A percentile compares a stretch with the other conserved stretches of the same genome.
Conservation (phyloP, 2,329 filamentous ascomycete species). For the Dothideomycetidae sp. region DNA sequence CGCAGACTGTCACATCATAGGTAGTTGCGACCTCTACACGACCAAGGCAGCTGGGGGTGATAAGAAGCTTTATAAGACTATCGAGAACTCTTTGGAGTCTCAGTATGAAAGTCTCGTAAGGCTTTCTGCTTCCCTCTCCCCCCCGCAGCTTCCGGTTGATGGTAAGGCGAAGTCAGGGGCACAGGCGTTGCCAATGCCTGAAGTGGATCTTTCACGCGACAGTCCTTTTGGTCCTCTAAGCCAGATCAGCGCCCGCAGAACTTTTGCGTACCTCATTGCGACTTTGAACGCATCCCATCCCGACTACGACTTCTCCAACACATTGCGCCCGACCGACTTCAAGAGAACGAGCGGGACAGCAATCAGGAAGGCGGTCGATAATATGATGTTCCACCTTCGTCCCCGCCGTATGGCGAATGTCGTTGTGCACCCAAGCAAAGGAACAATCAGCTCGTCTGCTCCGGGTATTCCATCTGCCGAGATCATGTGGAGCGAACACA, state of each 20-base stretch:
- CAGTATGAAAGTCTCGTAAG: constrained; percentile 81
- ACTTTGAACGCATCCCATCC: constrained; percentile 91
- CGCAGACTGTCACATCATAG: constrained; percentile 78
- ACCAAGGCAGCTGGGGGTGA: constrained; percentile 91
- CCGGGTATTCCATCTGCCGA: constrained; percentile 11
- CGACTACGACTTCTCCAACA: constrained; percentile 94
- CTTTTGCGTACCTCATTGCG: constrained; percentile 90
- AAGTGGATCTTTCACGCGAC: constrained; percentile 59
- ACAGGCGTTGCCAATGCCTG: constrained; percentile 20
- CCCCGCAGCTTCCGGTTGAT: constrained; percentile 43
- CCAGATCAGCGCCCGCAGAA: constrained; percentile 75
- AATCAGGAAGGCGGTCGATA: constrained; percentile 80
- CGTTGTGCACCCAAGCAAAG: constrained; percentile 12
- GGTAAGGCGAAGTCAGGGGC: constrained; percentile 23
- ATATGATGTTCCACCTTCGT: constrained; percentile 71
- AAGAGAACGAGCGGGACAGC: constrained; percentile 66
- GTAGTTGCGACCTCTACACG: constrained; percentile 91
- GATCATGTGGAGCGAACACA: constrained; percentile 64
- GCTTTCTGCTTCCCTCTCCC: constrained; percentile 74
- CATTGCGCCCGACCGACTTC: constrained; percentile 80
- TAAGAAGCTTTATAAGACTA: constrained; percentile 94
- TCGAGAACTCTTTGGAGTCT: constrained; percentile 78
- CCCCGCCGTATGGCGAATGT: constrained; percentile 40
- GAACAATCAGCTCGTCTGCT: constrained; percentile 10
- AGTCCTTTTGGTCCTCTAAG: constrained; percentile 87